Percentiles rank a stretch among this genome's conserved stretches.
Evolutionary conservation across 495 filamentous ascomycete genomes (phyloP).

Genomic region (Penicillium longicatenatum): DNA sequence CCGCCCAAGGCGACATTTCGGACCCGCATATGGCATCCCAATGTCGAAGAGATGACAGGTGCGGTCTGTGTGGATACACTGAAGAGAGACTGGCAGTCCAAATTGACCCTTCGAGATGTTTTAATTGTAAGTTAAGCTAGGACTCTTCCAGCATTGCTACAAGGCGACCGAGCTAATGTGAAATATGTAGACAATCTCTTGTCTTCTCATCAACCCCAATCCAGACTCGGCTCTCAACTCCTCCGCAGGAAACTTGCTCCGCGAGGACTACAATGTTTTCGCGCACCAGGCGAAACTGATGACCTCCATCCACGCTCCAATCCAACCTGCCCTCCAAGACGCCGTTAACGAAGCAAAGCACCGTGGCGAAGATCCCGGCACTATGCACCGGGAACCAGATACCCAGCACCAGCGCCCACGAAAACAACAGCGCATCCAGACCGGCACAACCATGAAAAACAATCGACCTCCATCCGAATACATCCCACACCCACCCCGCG

Average conservation of each 20-base stretch:
- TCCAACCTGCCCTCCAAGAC: slow-evolving; percentile 47
- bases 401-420: slow-evolving; percentile 20
- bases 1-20: slow-evolving; percentile 69
- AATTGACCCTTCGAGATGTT: slow-evolving; percentile 63
- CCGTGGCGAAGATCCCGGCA: slow-evolving; percentile 57
- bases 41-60: slow-evolving; percentile 67
- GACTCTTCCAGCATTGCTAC: not conserved
- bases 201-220: slow-evolving; percentile 72
- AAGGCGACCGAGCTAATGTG: not conserved
- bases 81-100: slow-evolving; percentile 67
- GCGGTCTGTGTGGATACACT: slow-evolving; percentile 73
- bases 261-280: slow-evolving; percentile 64
- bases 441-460: slow-evolving; percentile 27
- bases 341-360: slow-evolving; percentile 58
- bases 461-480: slow-evolving; percentile 11
- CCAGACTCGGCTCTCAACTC: slow-evolving; percentile 71
- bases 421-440: slow-evolving; percentile 28
- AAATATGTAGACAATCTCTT: slow-evolving; percentile 58
- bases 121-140: slow-evolving; percentile 46
- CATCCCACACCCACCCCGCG: slow-evolving; percentile 6
- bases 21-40: slow-evolving; percentile 73
- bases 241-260: slow-evolving; percentile 60
- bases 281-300: slow-evolving; percentile 63
- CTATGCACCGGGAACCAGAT: slow-evolving; percentile 21
- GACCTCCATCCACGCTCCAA: slow-evolving; percentile 65